phyloP scores from a whole-genome alignment of 169 alveolate genomes.

The Eimeria acervulina region DNA sequence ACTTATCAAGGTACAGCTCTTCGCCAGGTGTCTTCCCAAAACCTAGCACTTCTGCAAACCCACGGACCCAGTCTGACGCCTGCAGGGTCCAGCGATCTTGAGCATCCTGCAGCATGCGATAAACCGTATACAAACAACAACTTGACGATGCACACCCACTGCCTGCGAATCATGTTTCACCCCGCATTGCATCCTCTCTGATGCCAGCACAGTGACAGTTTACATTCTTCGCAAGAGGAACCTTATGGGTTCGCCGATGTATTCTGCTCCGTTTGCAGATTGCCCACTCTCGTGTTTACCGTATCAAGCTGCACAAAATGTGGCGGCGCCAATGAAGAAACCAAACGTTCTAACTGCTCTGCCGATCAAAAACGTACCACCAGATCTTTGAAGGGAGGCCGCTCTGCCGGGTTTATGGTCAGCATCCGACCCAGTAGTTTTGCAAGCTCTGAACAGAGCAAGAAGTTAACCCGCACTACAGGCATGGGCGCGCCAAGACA shows the following conservation, averaged over 20 bases:
- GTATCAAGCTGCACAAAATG: background rate
- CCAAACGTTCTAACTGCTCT: background rate
- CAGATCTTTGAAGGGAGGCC: slow-evolving; percentile 59
- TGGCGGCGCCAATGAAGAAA: background rate
- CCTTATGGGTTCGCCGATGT: background rate
- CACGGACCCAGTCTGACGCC: slow-evolving; percentile 75
- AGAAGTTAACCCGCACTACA: background rate
- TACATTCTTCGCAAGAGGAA: background rate
- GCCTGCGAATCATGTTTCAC: background rate
- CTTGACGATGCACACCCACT: background rate
- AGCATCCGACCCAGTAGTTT: slow-evolving; percentile 46
- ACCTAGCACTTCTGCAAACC: slow-evolving; percentile 49
- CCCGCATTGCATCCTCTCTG: background rate
- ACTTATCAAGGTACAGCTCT: slow-evolving; percentile 64
- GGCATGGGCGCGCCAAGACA: background rate
- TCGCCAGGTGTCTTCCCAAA: slow-evolving; percentile 45
- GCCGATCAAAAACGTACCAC: slow-evolving; percentile 12
- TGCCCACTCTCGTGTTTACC: background rate
- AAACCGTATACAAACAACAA: background rate
- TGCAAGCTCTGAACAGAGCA: slow-evolving; percentile 25
- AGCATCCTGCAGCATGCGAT: slow-evolving; percentile 31
- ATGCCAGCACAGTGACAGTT: background rate
- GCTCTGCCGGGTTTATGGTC: slow-evolving; percentile 46
- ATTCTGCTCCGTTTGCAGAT: background rate
- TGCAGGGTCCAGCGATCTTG: slow-evolving; percentile 77